Conservation (phyloP, 2,329 filamentous ascomycete species). For the Alternaria alternata region DNA sequence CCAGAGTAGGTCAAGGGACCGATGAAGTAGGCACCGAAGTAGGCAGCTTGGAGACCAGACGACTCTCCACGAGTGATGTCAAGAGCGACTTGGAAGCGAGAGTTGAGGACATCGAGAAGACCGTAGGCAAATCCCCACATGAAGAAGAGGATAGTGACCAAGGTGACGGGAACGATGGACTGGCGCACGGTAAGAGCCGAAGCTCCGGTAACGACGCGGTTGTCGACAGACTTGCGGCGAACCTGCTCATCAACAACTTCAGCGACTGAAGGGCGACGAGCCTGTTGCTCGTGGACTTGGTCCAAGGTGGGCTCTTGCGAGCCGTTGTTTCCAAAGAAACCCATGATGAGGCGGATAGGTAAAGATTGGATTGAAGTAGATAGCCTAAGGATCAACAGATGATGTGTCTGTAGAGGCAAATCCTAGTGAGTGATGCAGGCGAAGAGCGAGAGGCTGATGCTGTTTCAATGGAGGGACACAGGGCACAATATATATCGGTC, state of each 20-base stretch:
- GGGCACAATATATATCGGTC: slow-evolving; percentile 30
- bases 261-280: slow-evolving; percentile 45
- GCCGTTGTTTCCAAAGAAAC: slow-evolving; percentile 36
- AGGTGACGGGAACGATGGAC: slow-evolving; percentile 59
- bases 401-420: slow-evolving; percentile 7
- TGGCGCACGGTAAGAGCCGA: slow-evolving; percentile 52
- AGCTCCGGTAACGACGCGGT: slow-evolving; percentile 47
- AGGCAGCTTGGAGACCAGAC: slow-evolving; percentile 69
- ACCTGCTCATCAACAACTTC: slow-evolving; percentile 44
- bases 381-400: slow-evolving; percentile 7
- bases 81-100: slow-evolving; percentile 53
- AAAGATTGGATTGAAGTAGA: neutral
- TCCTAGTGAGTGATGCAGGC: slow-evolving; percentile 22
- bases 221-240: slow-evolving; percentile 47
- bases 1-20: slow-evolving; percentile 63
- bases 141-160: slow-evolving; percentile 60
- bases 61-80: slow-evolving; percentile 62
- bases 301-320: slow-evolving; percentile 46
- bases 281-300: slow-evolving; percentile 48
- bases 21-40: slow-evolving; percentile 68
- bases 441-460: slow-evolving; percentile 32
- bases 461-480: slow-evolving; percentile 14
- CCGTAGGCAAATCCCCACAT: slow-evolving; percentile 62
- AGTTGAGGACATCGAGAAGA: slow-evolving; percentile 56
- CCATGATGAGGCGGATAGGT: slow-evolving; percentile 26